These are phyloP conservation scores for Akanthomyces dipterigenus DNA, from an alignment of 2,329 filamentous ascomycete genomes.

Conservation along the genomic window DNA sequence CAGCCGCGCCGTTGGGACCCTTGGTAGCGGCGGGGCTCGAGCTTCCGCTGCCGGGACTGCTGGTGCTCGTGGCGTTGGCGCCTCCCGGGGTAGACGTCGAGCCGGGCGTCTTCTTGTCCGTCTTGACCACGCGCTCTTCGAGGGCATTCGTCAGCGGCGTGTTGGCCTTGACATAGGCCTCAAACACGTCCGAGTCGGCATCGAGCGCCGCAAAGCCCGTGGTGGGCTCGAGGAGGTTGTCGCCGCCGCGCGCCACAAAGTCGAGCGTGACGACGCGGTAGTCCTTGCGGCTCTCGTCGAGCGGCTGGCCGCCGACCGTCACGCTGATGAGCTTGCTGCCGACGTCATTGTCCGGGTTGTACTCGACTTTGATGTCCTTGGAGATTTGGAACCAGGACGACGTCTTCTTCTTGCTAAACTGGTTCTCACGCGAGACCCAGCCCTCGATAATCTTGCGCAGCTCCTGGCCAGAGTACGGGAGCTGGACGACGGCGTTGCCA, in stretches of 20 bases:
- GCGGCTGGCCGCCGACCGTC: slow-evolving; percentile 39
- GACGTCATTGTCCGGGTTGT: slow-evolving; percentile 44
- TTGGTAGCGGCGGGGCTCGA: neutral
- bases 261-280: slow-evolving; percentile 58
- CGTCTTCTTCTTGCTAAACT: slow-evolving; percentile 45
- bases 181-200: slow-evolving; percentile 47
- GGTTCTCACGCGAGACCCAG: slow-evolving; percentile 46
- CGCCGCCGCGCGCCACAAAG: slow-evolving; percentile 55
- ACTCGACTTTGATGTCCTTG: slow-evolving; percentile 47
- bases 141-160: slow-evolving; percentile 44
- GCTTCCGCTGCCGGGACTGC: neutral
- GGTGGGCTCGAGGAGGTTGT: slow-evolving; percentile 48
- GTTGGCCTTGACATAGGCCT: slow-evolving; percentile 40
- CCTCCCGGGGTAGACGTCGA: neutral
- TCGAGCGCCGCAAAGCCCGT: slow-evolving; percentile 40
- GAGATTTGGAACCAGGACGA: slow-evolving; percentile 57
- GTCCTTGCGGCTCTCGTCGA: slow-evolving; percentile 35
- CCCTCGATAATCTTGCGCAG: slow-evolving; percentile 55
- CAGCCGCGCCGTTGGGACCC: neutral
- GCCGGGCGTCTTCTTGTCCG: slow-evolving; percentile 4
- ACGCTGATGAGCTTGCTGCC: slow-evolving; percentile 47
- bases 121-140: slow-evolving; percentile 32
- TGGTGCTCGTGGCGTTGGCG: neutral
- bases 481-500: slow-evolving; percentile 56
- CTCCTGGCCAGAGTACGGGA: slow-evolving; percentile 44